phyloP scores from a whole-genome alignment of 2,329 filamentous ascomycete species.

The Ophiosphaerella korrae region DNA sequence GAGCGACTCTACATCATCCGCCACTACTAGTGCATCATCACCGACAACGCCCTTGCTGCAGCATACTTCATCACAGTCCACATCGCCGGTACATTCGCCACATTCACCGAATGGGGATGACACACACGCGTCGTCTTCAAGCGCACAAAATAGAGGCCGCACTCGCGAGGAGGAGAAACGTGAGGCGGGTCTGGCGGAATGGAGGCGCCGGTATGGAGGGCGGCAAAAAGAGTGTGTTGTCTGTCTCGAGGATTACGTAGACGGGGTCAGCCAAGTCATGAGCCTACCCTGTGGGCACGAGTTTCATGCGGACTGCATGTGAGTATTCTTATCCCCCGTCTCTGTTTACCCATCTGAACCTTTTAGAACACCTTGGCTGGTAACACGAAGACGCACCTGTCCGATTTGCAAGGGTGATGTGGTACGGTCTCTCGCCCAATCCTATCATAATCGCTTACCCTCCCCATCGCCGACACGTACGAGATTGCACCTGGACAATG shows the following conservation, averaged over 20 bases:
- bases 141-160: slow-evolving; percentile 27
- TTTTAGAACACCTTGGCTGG: slow-evolving; percentile 89
- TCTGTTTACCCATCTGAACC: slow-evolving; percentile 21
- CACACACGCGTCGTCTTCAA: slow-evolving; percentile 49
- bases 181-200: slow-evolving; percentile 55
- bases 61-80: slow-evolving; percentile 30
- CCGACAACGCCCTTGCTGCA: slow-evolving; percentile 82
- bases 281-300: slow-evolving; percentile 96
- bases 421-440: slow-evolving; percentile 58
- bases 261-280: slow-evolving; percentile 95
- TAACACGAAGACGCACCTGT: slow-evolving; percentile 92
- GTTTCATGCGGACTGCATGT: slow-evolving; percentile 99
- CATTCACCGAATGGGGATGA: slow-evolving; percentile 69
- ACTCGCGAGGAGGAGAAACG: slow-evolving; percentile 58
- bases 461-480: slow-evolving; percentile 28
- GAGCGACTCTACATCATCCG: slow-evolving; percentile 60
- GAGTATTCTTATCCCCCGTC: slow-evolving; percentile 54
- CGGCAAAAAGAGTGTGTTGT: slow-evolving; percentile 89
- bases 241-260: slow-evolving; percentile 93
- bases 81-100: slow-evolving; percentile 59
- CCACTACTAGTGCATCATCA: slow-evolving; percentile 69
- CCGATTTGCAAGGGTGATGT: slow-evolving; percentile 99
- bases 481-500: slow-evolving; percentile 39
- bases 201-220: slow-evolving; percentile 65
- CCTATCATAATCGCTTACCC: slow-evolving; percentile 36